phyloP scores from a whole-genome alignment of 2,329 filamentous ascomycete species.

The Cercospora sp. region DNA sequence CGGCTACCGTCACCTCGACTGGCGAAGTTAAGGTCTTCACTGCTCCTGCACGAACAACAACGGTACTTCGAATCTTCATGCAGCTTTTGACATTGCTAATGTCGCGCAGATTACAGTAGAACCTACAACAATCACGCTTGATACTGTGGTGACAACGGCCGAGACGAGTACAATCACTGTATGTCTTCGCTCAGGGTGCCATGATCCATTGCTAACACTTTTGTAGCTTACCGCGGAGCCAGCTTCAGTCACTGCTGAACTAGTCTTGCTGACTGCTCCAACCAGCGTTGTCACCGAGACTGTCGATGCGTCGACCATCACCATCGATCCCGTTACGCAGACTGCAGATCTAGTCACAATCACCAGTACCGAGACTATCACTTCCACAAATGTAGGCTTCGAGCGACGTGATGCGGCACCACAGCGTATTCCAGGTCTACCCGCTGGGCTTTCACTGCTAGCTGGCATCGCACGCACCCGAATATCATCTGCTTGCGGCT shows the following conservation, averaged over 20 bases:
- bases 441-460: not conserved
- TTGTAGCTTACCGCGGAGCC: not conserved
- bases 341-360: not conserved
- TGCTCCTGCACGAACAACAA: not conserved
- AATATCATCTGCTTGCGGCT: not conserved
- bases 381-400: not conserved
- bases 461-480: not conserved
- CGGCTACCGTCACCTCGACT: not conserved
- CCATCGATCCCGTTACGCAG: not conserved
- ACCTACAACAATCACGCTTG: not conserved
- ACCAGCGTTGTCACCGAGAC: not conserved
- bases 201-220: not conserved
- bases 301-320: not conserved
- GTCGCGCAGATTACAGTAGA: not conserved
- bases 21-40: not conserved
- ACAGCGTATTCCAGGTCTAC: not conserved
- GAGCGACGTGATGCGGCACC: not conserved
- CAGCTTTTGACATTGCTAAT: not conserved
- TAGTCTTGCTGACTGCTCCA: not conserved
- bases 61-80: not conserved
- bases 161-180: not conserved
- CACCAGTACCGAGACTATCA: not conserved
- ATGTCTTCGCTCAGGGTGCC: not conserved
- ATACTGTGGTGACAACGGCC: not conserved
- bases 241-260: not conserved